Base-by-base conservation (phyloP, 148 eudicot species). In the Dysphania ambrosioides region DNA sequence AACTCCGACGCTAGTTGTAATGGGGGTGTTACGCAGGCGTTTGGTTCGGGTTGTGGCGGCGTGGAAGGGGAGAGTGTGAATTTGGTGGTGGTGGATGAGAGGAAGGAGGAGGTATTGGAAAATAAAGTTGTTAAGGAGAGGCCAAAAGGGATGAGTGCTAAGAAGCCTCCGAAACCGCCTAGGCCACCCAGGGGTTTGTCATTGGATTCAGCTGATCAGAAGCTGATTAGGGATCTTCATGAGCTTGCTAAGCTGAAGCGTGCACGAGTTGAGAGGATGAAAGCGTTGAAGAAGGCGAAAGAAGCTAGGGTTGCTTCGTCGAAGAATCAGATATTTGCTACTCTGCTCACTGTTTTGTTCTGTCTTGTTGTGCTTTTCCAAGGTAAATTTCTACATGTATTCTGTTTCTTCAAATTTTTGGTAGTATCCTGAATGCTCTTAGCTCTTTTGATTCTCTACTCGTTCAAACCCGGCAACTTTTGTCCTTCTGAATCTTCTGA, bases 201-300 rank as follows among this genome's bases (percentile, higher is more conserved):
- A 2, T 74, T 93, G 84, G 90, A 91, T 83, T 89, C 97, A 30
- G 80, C 91, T 49, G 98, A 93, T 73, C 94, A 91, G 79, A 93
- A 89, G 85, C 82, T 93, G 63, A 91, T 93, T 49, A 93, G 81
- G 76, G 98, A 93, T 75, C 74, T 93, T 66, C 82, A 91, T 60
- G 91, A 93, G 62, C 82, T 93, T 49, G 89, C 93, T 16, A 87
- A 70, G 82, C 78, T 88, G 71, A 93, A 91, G 72, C 90, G 94
- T 57, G 90, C 94, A 26, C 84, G 91, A 76, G 75, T 83, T 21
- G 91, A 89, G 78, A 83, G 98, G 34, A 93, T 87, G 88, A 93
- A 89, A 86, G 91, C 89, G 4, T 66, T 91, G 84, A 93, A 87
- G 94, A 89, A 91, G 81, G 83, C 87, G 80, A 89, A 86, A 82